Conservation (phyloP, 1,284 basidiomycete genomes). For the Neonothopanus nambi region DNA sequence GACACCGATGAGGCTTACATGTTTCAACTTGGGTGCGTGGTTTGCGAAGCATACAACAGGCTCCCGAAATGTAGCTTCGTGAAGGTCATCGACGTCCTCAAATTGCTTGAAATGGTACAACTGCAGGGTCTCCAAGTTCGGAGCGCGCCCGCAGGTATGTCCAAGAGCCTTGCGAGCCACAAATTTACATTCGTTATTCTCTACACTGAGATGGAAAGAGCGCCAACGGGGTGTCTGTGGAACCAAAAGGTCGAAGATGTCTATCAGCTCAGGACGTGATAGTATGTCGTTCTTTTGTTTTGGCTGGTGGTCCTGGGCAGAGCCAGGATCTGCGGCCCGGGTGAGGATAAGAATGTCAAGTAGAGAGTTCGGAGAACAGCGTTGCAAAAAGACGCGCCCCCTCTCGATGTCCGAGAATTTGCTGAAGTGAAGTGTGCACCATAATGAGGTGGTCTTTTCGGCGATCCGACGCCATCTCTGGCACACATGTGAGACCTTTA, state of each 20-base stretch:
- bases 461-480: slow-evolving; percentile 54
- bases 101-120: slow-evolving; percentile 66
- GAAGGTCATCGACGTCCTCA: slow-evolving; percentile 46
- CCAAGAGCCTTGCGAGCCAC: slow-evolving; percentile 48
- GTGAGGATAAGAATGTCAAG: slow-evolving; percentile 61
- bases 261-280: slow-evolving; percentile 41
- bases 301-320: slow-evolving; percentile 39
- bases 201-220: slow-evolving; percentile 57
- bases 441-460: slow-evolving; percentile 47
- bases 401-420: slow-evolving; percentile 47
- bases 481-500: slow-evolving; percentile 55
- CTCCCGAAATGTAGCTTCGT: slow-evolving; percentile 52
- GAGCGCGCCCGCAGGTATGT: slow-evolving; percentile 46
- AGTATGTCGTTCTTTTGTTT: slow-evolving; percentile 21
- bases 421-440: slow-evolving; percentile 55
- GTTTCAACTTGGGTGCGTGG: slow-evolving; percentile 45
- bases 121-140: slow-evolving; percentile 54
- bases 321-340: slow-evolving; percentile 45
- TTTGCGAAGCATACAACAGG: slow-evolving; percentile 57
- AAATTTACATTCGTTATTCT: slow-evolving; percentile 55
- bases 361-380: slow-evolving; percentile 31
- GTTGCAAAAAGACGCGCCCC: slow-evolving; percentile 45
- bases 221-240: slow-evolving; percentile 54
- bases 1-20: slow-evolving; percentile 62
- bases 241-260: slow-evolving; percentile 49